phyloP scores from a whole-genome alignment of 768 basidiomycete genomes.

The Tubosaeta sp. region DNA sequence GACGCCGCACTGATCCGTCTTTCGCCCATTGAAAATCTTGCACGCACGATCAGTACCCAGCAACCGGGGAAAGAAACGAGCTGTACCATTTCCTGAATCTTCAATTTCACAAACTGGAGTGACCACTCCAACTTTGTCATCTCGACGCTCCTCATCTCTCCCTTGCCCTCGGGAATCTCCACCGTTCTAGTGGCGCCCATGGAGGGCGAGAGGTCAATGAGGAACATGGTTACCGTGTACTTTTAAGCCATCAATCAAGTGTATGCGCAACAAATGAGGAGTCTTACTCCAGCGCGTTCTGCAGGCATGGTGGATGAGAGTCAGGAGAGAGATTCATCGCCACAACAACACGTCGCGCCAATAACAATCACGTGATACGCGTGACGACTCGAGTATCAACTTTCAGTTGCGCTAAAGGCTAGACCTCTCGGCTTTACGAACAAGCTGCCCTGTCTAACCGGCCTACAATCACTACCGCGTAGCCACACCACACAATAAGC shows the following conservation, averaged over 20 bases:
- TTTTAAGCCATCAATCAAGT: slow-evolving; percentile 27
- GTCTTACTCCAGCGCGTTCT: slow-evolving; percentile 73
- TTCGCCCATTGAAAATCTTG: slow-evolving; percentile 86
- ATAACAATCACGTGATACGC: slow-evolving; percentile 32
- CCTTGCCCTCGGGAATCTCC: slow-evolving; percentile 49
- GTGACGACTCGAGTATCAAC: too few species aligned
- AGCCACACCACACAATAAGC: too few species aligned
- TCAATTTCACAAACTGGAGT: slow-evolving; percentile 83
- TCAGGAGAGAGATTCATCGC: slow-evolving; percentile 13
- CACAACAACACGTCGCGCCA: slow-evolving; percentile 22
- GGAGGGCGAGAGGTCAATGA: slow-evolving; percentile 82
- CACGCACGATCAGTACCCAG: background rate
- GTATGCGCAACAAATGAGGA: background rate
- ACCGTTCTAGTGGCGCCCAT: slow-evolving; percentile 69
- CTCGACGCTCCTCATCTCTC: slow-evolving; percentile 47
- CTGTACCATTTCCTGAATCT: slow-evolving; percentile 85
- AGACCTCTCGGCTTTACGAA: too few species aligned
- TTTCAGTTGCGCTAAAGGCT: too few species aligned
- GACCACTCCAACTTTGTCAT: slow-evolving; percentile 79
- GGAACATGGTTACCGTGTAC: slow-evolving; percentile 87
- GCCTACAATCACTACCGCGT: too few species aligned
- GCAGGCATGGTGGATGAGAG: slow-evolving; percentile 54
- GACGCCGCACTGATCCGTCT: slow-evolving; percentile 93
- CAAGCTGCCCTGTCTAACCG: too few species aligned
- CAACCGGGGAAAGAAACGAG: background rate